Base-by-base conservation (phyloP, 2,329 filamentous ascomycete genomes). In the Ascochyta viciae-villosae region DNA sequence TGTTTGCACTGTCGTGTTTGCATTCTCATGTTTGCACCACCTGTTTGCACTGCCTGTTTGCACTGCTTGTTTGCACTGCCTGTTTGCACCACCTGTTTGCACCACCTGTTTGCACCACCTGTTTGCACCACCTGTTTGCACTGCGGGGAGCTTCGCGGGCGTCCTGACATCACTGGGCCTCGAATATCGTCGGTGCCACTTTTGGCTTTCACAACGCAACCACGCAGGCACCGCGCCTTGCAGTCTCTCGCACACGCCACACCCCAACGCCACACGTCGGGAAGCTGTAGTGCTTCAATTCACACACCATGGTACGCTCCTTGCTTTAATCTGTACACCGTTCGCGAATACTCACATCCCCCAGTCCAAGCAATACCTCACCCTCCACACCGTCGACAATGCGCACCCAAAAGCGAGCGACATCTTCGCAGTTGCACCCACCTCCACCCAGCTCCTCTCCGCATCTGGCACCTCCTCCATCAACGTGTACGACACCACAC, bases 331-430 rank as follows among this genome's bases (percentile, higher is more conserved):
- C 3, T 19, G 19, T 19, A 19, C 19, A 19, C 19, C 2, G 3
- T 39, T 10, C 3, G 22, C 37, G 7, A 27, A 2, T 16, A 10
- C 39, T 67, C 54, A 72, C 44, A 31, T 24, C 22, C 37, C 35
- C 43, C 55, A 97, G 95, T 99, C 95, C 52, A 98, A 98, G 81
- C 95, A 98, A 88, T 99, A 97, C 76, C 85, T 99, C 61, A 96
- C 94, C 70, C 89, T 90, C 65, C 91, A 96, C 77, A 94, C 92
- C 39, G 86, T 96, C 75, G 90, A 96, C 74, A 86, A 92, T 81
- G 92, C 91, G 61, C 92, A 96, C 78, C 82, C 87, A 64, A 65
- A 67, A 31, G 65, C 66, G 8, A 89, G 89, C 62, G 91, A 96
- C 74, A 90, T 97, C 62, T 96, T 93, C 77, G 87, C 89, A 39